Evolutionary conservation across 1,139 yeast genomes (phyloP).

Genomic region (Ashbya aceris): DNA sequence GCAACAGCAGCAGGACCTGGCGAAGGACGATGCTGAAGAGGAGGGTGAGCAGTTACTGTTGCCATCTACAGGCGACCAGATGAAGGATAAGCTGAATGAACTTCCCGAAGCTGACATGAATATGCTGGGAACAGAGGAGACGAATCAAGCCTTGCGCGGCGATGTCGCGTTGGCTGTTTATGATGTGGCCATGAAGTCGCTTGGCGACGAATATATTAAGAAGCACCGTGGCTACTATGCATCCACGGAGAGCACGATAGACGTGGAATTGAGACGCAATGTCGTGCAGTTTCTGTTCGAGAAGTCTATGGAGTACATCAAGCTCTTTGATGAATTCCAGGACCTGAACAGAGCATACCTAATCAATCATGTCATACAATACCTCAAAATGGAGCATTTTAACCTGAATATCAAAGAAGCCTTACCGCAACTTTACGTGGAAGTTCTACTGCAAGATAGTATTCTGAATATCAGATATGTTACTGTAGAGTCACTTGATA

Average conservation of each 20-base stretch:
- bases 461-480: constrained; percentile 58
- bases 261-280: constrained; percentile 22
- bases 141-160: constrained; percentile 85
- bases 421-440: constrained; percentile 25
- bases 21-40: constrained; percentile 30
- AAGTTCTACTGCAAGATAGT: constrained; percentile 47
- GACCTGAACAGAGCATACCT: constrained; percentile 63
- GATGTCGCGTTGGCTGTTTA: constrained; percentile 78
- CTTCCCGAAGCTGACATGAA: constrained; percentile 85
- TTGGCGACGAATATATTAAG: constrained; percentile 28
- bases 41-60: constrained; percentile 36
- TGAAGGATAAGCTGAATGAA: constrained; percentile 55
- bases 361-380: constrained; percentile 52
- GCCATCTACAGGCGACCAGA: constrained; percentile 42
- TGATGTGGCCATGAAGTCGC: constrained; percentile 57
- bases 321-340: constrained; percentile 54
- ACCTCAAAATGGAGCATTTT: constrained; percentile 33
- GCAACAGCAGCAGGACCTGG: constrained; percentile 32
- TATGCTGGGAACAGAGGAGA: constrained; percentile 74
- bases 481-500: constrained; percentile 26
- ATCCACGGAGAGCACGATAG: constrained; percentile 17
- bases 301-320: constrained; percentile 40
- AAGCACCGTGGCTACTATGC: constrained; percentile 29
- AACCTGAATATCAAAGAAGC: constrained; percentile 14
- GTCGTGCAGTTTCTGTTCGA: constrained; percentile 33